Conservation (phyloP, 169 alveolate species). For the Sarcocystis neurona region DNA sequence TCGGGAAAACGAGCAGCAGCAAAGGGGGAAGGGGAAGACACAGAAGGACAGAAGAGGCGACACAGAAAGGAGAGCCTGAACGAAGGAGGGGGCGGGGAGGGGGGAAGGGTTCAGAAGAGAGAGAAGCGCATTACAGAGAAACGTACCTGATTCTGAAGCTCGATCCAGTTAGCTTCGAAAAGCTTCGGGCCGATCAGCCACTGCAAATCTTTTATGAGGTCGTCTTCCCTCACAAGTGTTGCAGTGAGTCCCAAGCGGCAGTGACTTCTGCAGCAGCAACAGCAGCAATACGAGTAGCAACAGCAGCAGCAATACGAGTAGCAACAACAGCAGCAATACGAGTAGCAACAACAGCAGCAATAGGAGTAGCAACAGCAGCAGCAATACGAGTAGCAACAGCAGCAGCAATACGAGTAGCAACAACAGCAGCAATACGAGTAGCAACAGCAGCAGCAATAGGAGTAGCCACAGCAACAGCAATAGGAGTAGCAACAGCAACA, state of each 20-base stretch:
- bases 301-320: slow-evolving; percentile 1
- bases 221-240: slow-evolving; percentile 98
- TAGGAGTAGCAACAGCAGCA: not conserved
- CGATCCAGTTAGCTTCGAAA: slow-evolving; percentile 99
- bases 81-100: not conserved
- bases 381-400: not conserved
- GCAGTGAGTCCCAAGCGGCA: slow-evolving; percentile 96
- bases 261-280: slow-evolving; percentile 47
- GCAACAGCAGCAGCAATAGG: not conserved
- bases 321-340: no score
- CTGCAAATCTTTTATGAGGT: slow-evolving; percentile 94
- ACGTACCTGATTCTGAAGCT: slow-evolving; percentile 85
- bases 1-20: no score
- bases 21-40: no score
- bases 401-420: not conserved
- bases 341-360: no score
- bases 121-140: not conserved
- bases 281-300: not conserved
- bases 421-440: not conserved
- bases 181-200: slow-evolving; percentile 99
- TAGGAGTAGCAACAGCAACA: not conserved
- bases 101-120: not conserved
- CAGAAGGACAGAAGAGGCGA: no score
- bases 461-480: not conserved
- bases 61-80: not conserved